Evolutionary conservation across 2,329 filamentous ascomycete genomes (phyloP), one percentile per base, ranked within the genome.

Genomic region (Calonectria henricotiae): DNA sequence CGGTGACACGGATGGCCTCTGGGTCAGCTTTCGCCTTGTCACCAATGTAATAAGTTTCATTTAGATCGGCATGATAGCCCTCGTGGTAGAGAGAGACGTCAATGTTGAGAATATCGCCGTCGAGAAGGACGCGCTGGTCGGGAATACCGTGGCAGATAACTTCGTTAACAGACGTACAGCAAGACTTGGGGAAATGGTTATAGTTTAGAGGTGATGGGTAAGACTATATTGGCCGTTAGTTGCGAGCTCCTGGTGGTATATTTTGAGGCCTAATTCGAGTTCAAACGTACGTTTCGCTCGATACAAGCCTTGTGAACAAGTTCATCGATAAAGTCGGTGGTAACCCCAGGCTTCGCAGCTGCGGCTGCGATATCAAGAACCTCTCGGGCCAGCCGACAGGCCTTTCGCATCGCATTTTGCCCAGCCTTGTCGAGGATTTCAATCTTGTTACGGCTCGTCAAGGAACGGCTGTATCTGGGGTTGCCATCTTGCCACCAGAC

Each of bases 71-170:
- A 81, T 99, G 96, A 85, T 96, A 98, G 65, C 96, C 96, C 71
- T 92, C 93, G 81, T 98, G 95, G 83, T 97, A 99, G 49, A 99
- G 86, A 0, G 95, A 95, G 5, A 99, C 94, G 77, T 99, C 96
- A 75, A 99, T 95, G 85, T 99, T 99, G 79, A 99, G 86, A 74
- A 99, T 98, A 79, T 99, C 96, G 72, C 96, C 96, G 76, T 99
- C 96, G 73, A 94, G 84, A 1, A 99, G 88, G 8, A 93, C 87
- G 66, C 96, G 91, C 81, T 97, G 91, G 79, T 99, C 96, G 17
- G 96, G 96, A 73, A 99, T 99, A 64, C 96, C 96, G 86, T 99
- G 96, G 86, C 96, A 99, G 82, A 99, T 98, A 74, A 98, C 93
- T 84, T 99, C 96, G 86, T 99, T 99, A 61, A 94, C 85, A 3